A percentile compares a stretch with the other conserved stretches of the same genome.
Evolutionary conservation across 2,329 filamentous ascomycete species (phyloP).

Genomic region (Stagonosporopsis cucurbitacearum): DNA sequence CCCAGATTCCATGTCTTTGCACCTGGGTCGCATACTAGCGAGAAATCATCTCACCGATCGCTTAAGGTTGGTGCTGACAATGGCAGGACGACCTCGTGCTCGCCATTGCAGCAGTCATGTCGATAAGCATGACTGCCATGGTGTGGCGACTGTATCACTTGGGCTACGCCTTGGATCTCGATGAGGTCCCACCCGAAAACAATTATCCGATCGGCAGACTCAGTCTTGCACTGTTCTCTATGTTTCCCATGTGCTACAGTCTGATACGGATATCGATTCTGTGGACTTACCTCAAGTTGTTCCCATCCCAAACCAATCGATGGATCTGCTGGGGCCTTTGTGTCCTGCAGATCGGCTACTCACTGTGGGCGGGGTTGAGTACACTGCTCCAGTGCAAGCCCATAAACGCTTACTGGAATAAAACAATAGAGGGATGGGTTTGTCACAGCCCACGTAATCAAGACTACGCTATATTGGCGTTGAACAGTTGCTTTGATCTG

Average conservation of each 20-base stretch:
- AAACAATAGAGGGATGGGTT: constrained; percentile 3
- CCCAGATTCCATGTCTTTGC: neutral
- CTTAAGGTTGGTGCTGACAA: neutral
- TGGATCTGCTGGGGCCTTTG: constrained; percentile 21
- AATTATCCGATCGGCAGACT: constrained; percentile 11
- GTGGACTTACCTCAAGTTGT: constrained; percentile 21
- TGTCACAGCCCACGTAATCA: constrained; percentile 21
- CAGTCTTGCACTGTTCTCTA: constrained; percentile 15
- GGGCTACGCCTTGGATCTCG: constrained; percentile 11
- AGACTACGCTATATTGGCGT: constrained; percentile 16
- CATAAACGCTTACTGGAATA: constrained; percentile 15
- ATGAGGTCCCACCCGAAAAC: constrained; percentile 3
- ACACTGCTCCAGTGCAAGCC: constrained; percentile 19
- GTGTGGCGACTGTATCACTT: constrained; percentile 10
- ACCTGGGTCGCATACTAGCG: neutral
- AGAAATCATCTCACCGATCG: no score
- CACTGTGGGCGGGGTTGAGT: constrained; percentile 6
- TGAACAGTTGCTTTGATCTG: constrained; percentile 27
- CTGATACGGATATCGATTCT: constrained; percentile 20
- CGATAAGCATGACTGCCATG: constrained; percentile 15
- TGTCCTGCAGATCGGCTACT: constrained; percentile 10
- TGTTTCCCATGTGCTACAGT: constrained; percentile 19
- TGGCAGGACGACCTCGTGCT: constrained; percentile 13
- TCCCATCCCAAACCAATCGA: constrained; percentile 19
- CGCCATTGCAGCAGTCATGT: constrained; percentile 5